Conservation (phyloP, 2,329 filamentous ascomycete genomes). For the Didymella keratinophila region DNA sequence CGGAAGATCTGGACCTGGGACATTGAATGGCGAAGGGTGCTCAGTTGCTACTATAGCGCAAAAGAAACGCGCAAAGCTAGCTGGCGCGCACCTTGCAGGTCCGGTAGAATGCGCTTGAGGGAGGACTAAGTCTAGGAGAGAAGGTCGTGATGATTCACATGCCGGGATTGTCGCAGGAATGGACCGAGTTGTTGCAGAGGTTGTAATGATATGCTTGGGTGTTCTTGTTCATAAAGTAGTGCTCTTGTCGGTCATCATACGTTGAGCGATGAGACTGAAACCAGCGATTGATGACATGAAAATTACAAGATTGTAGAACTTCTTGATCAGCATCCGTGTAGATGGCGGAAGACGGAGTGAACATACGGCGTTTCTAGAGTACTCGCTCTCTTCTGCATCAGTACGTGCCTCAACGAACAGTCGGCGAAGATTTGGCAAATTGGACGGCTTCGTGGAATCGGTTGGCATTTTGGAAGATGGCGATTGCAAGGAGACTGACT, state of each 20-base stretch:
- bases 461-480: background rate
- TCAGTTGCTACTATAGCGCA: conserved; percentile 26
- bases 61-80: conserved; percentile 19
- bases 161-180: background rate
- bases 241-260: conserved; percentile 63
- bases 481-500: conserved; percentile 23
- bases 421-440: conserved; percentile 90
- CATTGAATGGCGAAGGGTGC: conserved; percentile 30
- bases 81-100: background rate
- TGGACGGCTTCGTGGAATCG: conserved; percentile 63
- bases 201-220: no score
- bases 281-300: conserved; percentile 97
- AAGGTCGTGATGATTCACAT: background rate
- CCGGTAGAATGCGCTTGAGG: background rate
- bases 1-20: conserved; percentile 32
- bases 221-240: conserved; percentile 6
- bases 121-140: background rate
- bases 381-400: conserved; percentile 91
- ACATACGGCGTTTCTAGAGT: conserved; percentile 88
- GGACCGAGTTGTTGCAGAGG: background rate
- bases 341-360: background rate
- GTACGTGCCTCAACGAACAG: conserved; percentile 94
- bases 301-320: conserved; percentile 98
- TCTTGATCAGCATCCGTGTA: conserved; percentile 13
- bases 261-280: conserved; percentile 91